Percentiles rank a stretch among this genome's conserved stretches.
Evolutionary conservation across 768 basidiomycete species (phyloP).

Genomic region (Hirschioporus abietinus): DNA sequence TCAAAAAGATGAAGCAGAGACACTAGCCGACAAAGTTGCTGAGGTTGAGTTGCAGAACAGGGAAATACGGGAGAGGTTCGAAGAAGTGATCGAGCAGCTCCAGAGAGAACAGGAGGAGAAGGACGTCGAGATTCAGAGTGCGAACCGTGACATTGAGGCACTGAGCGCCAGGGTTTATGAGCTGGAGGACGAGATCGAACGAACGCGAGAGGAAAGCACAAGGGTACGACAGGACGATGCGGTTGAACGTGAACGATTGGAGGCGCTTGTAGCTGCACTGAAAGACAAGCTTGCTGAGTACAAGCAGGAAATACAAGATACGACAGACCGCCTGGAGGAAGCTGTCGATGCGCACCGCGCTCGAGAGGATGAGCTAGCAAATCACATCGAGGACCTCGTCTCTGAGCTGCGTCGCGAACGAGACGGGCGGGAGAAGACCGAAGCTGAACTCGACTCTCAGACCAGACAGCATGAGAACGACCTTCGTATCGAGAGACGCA

Average conservation of each 20-base stretch:
- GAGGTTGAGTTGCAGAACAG: slow-evolving; percentile 71
- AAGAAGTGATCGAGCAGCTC: slow-evolving; percentile 67
- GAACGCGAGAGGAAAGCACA: slow-evolving; percentile 65
- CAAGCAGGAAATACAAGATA: slow-evolving; percentile 63
- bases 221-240: slow-evolving; percentile 65
- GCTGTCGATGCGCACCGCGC: slow-evolving; percentile 60
- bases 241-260: slow-evolving; percentile 63
- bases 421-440: slow-evolving; percentile 46
- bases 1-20: slow-evolving; percentile 72
- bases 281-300: slow-evolving; percentile 75
- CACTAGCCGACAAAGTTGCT: slow-evolving; percentile 64
- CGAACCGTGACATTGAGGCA: slow-evolving; percentile 74
- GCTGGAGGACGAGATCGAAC: slow-evolving; percentile 84
- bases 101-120: slow-evolving; percentile 76
- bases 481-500: slow-evolving; percentile 52
- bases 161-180: slow-evolving; percentile 74
- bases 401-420: slow-evolving; percentile 56
- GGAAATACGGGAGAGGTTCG: slow-evolving; percentile 69
- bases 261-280: slow-evolving; percentile 62
- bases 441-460: slow-evolving; percentile 49
- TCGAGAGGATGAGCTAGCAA: slow-evolving; percentile 73
- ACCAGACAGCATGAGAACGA: slow-evolving; percentile 61
- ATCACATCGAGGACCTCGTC: slow-evolving; percentile 68
- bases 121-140: slow-evolving; percentile 67
- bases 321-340: slow-evolving; percentile 59